phyloP scores from a whole-genome alignment of 306 rosid species.

The Sindora glabra region DNA sequence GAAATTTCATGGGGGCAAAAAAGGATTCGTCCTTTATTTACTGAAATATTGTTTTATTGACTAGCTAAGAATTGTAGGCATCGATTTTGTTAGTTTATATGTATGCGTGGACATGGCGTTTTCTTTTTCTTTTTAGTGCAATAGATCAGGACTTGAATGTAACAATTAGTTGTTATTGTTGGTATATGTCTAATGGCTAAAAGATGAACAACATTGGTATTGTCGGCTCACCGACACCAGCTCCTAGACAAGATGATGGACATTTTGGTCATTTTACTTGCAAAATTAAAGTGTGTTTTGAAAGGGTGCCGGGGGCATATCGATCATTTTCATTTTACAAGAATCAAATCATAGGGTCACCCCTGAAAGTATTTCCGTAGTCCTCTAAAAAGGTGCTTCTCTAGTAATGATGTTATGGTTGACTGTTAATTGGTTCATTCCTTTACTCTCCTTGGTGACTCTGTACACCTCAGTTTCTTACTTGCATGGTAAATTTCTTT shows the following conservation, averaged over 20 bases:
- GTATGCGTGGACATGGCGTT: constrained; percentile 21
- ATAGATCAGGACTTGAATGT: constrained; percentile 9
- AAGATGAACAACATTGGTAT: constrained; percentile 14
- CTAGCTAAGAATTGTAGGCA: constrained; percentile 12
- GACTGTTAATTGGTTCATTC: constrained; percentile 13
- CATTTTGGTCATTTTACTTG: constrained; percentile 24
- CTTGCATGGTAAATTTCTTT: too few species aligned
- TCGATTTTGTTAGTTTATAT: constrained; percentile 37
- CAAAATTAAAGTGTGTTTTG: neutral
- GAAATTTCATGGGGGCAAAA: neutral
- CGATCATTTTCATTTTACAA: neutral
- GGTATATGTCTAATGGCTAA: neutral
- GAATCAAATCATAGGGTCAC: constrained; percentile 39
- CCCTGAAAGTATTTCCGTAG: constrained; percentile 35
- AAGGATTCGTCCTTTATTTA: neutral
- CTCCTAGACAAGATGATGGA: constrained; percentile 25
- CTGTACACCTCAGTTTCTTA: too few species aligned
- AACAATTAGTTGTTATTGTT: constrained; percentile 23
- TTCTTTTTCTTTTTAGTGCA: constrained; percentile 31
- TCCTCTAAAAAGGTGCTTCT: constrained; percentile 40
- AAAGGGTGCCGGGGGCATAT: constrained; percentile 16
- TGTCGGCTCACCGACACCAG: constrained; percentile 76
- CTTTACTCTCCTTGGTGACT: neutral
- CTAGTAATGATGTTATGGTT: constrained; percentile 23
- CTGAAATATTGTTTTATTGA: constrained; percentile 12